Evolutionary conservation across 257 asterid genomes (phyloP), one percentile per base, ranked within the genome.

Genomic region (Primulina huaijiensis): DNA sequence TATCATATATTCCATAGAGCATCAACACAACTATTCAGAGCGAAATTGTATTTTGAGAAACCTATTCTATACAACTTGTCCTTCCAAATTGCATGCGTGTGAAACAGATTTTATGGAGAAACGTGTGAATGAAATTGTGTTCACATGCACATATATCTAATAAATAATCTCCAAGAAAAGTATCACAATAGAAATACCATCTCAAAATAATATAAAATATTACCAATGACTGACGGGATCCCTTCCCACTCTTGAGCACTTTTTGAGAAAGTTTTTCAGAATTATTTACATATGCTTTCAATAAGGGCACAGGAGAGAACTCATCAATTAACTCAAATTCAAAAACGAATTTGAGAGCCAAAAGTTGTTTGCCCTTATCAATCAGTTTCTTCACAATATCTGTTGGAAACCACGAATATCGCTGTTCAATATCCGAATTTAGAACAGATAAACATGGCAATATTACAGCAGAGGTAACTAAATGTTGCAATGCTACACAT

Each of bases 271-370:
- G 17, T 78, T 80, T 79, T 80, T 64, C 81, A 34, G 87, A 78
- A 63, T 78, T 85, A 68, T 72, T 63, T 75, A 83, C 67, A 62
- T 77, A 78, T 57, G 79, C 78, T 78, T 84, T 79, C 77, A 86
- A 64, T 50, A 84, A 76, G 70, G 95, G 87, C 60, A 86, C 83
- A 4, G 92, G 92, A 21, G 92, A 87, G 70, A 84, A 84, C 78
- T 79, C 85, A 46, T 84, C 83, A 52, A 85, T 74, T 53, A 82
- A 76, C 82, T 70, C 89, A 76, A 84, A 86, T 67, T 80, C 87
- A 67, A 84, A 78, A 35, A 84, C 64, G 76, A 88, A 88, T 78
- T 82, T 88, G 70, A 86, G 83, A 70, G 95, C 95, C 61, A 81
- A 12, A 35, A 82, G 82, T 60, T 75, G 88, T 77, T 80, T 81